These are phyloP conservation scores for Prunella vulgaris DNA, from an alignment of 257 asterid genomes.

Conservation along the genomic window DNA sequence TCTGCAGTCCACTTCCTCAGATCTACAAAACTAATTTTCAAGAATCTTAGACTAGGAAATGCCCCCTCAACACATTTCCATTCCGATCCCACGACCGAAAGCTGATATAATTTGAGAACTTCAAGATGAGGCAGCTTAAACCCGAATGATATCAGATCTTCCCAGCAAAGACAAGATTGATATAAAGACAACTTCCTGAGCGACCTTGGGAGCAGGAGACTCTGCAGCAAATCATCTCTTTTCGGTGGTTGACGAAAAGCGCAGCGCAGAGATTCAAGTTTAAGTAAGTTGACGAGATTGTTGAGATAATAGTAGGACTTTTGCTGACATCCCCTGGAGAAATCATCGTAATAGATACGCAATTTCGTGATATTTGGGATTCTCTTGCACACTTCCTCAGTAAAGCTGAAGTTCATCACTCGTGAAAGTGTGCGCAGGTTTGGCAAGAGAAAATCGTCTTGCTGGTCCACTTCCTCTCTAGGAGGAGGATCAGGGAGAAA, in stretches of 20 bases:
- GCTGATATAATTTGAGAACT: background rate
- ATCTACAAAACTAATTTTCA: background rate
- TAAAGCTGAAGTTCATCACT: background rate
- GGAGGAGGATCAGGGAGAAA: constrained; percentile 14
- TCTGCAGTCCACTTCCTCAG: constrained; percentile 11
- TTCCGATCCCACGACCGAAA: background rate
- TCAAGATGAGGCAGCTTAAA: constrained; percentile 4
- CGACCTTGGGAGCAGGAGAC: background rate
- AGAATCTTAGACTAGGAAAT: constrained; percentile 7
- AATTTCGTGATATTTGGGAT: constrained; percentile 11
- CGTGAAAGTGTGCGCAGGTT: constrained; percentile 7
- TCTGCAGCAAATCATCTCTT: background rate
- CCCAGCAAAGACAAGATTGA: background rate
- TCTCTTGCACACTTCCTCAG: background rate
- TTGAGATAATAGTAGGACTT: background rate
- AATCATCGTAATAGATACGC: background rate
- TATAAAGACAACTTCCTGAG: constrained; percentile 5
- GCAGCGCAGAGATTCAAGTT: constrained; percentile 6
- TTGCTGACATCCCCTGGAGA: background rate
- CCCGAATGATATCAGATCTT: background rate
- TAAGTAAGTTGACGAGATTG: background rate
- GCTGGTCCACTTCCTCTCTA: background rate
- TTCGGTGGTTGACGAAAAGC: background rate
- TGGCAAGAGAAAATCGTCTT: background rate
- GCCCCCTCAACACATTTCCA: constrained; percentile 16